Conservation (phyloP, 345 rosid species). For the Murraya paniculata region DNA sequence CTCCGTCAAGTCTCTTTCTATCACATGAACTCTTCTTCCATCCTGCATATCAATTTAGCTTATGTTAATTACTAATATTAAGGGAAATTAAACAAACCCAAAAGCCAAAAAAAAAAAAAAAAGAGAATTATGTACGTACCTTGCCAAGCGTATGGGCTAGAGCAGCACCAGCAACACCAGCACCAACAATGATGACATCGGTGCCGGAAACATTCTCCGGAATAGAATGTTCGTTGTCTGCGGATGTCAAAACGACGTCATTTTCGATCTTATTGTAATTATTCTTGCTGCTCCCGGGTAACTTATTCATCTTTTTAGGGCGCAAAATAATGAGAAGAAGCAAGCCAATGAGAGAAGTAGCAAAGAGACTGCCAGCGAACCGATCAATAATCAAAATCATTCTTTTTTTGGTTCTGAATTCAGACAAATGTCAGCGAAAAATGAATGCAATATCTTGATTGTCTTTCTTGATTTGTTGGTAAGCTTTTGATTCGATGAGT, state of each 20-base stretch:
- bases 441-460: neutral
- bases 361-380: slow-evolving; percentile 24
- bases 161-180: slow-evolving; percentile 58
- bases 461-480: neutral
- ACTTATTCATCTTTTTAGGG: slow-evolving; percentile 8
- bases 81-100: neutral
- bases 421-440: neutral
- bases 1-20: slow-evolving; percentile 56
- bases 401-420: neutral
- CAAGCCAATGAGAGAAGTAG: slow-evolving; percentile 26
- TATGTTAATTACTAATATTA: too few relatives aligned
- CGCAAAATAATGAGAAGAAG: slow-evolving; percentile 24
- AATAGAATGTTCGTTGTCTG: neutral
- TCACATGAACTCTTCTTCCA: slow-evolving; percentile 50
- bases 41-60: slow-evolving; percentile 31
- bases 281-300: neutral
- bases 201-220: slow-evolving; percentile 16
- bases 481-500: neutral
- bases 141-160: slow-evolving; percentile 57
- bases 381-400: slow-evolving; percentile 12
- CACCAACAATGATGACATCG: slow-evolving; percentile 42
- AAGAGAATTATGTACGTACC: slow-evolving; percentile 13
- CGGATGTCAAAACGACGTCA: neutral
- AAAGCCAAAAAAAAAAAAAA: neutral
- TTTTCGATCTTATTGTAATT: slow-evolving; percentile 1